A percentile compares a stretch with the other conserved stretches of the same genome.
These are phyloP conservation scores for Limonomyces culmigenus DNA, from an alignment of 1,284 basidiomycete genomes.

Conservation along the genomic window DNA sequence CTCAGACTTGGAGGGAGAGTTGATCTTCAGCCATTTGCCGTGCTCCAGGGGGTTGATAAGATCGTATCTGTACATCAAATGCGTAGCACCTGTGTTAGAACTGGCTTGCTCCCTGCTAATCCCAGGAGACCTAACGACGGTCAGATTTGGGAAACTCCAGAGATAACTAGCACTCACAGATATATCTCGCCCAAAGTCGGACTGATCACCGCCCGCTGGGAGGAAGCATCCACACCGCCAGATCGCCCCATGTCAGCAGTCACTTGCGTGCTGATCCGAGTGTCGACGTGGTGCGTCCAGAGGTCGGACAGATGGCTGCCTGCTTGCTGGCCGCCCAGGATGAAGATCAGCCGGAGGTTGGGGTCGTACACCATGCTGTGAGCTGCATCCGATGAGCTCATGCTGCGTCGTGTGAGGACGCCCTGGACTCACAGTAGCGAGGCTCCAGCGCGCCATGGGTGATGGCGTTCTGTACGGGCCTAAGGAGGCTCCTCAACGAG, in stretches of 20 bases:
- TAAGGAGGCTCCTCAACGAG: too few relatives aligned
- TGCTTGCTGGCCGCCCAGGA: constrained; percentile 55
- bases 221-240: too few relatives aligned
- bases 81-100: too few relatives aligned
- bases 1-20: constrained; percentile 12
- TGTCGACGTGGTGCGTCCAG: constrained; percentile 50
- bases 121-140: too few relatives aligned
- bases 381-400: constrained; percentile 24
- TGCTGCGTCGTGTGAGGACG: too few relatives aligned
- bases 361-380: constrained; percentile 68
- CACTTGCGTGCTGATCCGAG: constrained; percentile 41
- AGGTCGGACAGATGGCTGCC: constrained; percentile 54
- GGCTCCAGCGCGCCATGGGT: too few relatives aligned
- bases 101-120: too few relatives aligned
- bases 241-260: too few relatives aligned
- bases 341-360: constrained; percentile 34
- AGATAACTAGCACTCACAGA: constrained; percentile 28
- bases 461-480: too few relatives aligned
- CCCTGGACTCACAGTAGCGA: too few relatives aligned
- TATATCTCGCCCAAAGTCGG: constrained; percentile 47
- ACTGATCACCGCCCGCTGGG: constrained; percentile 56
- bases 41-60: constrained; percentile 25
- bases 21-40: constrained; percentile 45
- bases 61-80: constrained; percentile 49
- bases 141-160: too few relatives aligned